Evolutionary conservation across 441 rosid species (phyloP).

Genomic region (Gossypium davidsonii): DNA sequence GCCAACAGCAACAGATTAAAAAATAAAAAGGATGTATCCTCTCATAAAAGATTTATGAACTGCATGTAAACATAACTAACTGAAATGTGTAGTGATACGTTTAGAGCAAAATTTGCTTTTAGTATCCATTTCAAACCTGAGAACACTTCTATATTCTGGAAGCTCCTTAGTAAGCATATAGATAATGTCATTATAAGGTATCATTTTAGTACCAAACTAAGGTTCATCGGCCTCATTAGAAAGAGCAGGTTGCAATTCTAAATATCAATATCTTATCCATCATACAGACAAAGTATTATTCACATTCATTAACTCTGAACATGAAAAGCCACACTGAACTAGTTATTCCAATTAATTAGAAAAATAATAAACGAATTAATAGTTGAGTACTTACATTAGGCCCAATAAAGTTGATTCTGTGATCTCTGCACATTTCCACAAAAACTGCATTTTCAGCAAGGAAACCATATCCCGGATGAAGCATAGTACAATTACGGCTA

Average conservation of each 20-base stretch:
- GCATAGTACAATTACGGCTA: conserved; percentile 84
- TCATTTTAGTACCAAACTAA: background rate
- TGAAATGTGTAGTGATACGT: background rate
- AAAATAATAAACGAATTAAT: background rate
- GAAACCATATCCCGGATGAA: conserved; percentile 99
- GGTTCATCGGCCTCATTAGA: background rate
- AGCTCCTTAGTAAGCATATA: background rate
- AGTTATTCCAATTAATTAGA: background rate
- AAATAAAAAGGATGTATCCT: background rate
- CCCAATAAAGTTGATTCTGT: conserved; percentile 89
- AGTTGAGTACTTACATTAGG: conserved; percentile 63
- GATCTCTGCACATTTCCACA: conserved; percentile 95
- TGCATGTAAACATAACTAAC: background rate
- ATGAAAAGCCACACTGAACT: background rate
- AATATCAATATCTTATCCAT: background rate
- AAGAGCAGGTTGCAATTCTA: background rate
- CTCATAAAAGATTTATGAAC: background rate
- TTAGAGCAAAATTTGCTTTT: background rate
- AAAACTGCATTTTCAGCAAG: conserved; percentile 91
- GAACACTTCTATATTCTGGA: background rate
- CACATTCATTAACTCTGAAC: background rate
- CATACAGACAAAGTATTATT: background rate
- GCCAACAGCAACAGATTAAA: background rate
- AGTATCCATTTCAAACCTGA: background rate
- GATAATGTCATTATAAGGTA: background rate